phyloP scores from a whole-genome alignment of 176 grass and related monocot genomes.

The Musa schizocarpa region DNA sequence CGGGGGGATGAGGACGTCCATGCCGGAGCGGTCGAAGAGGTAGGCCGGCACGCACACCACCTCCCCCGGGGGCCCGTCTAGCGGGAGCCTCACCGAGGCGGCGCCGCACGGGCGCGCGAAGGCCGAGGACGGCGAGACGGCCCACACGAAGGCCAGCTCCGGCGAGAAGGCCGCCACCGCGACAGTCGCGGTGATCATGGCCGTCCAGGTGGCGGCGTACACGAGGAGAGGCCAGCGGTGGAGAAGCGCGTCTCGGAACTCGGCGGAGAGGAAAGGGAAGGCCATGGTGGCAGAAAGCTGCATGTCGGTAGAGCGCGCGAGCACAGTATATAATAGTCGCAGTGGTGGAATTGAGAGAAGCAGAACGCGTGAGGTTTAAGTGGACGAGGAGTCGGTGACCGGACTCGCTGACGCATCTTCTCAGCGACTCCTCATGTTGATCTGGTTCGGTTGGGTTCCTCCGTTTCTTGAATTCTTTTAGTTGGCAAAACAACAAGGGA shows the following conservation, averaged over 20 bases:
- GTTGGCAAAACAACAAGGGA: no score
- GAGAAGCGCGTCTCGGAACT: constrained; percentile 3
- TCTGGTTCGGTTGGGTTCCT: neutral
- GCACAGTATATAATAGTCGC: no score
- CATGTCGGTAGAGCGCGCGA: no score
- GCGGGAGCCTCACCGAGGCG: constrained; percentile 29
- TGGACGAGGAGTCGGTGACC: neutral
- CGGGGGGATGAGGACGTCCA: constrained; percentile 41
- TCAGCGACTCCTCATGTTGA: neutral
- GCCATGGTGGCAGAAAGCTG: constrained; percentile 18
- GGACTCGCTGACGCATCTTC: neutral
- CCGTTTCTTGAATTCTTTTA: no score
- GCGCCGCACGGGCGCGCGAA: constrained; percentile 17
- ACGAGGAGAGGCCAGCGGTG: constrained; percentile 30
- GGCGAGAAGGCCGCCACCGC: constrained; percentile 49
- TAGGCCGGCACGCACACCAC: constrained; percentile 39
- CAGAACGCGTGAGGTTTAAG: neutral
- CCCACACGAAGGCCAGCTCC: constrained; percentile 74
- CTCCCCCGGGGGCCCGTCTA: constrained; percentile 51
- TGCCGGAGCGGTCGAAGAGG: constrained; percentile 30
- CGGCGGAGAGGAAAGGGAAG: constrained; percentile 26
- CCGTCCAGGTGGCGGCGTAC: constrained; percentile 57
- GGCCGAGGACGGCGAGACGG: constrained; percentile 26
- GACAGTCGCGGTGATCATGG: constrained; percentile 37
- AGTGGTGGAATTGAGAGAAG: no score